These are phyloP conservation scores for Malus orientalis DNA, from an alignment of 306 rosid species.

Conservation along the genomic window DNA sequence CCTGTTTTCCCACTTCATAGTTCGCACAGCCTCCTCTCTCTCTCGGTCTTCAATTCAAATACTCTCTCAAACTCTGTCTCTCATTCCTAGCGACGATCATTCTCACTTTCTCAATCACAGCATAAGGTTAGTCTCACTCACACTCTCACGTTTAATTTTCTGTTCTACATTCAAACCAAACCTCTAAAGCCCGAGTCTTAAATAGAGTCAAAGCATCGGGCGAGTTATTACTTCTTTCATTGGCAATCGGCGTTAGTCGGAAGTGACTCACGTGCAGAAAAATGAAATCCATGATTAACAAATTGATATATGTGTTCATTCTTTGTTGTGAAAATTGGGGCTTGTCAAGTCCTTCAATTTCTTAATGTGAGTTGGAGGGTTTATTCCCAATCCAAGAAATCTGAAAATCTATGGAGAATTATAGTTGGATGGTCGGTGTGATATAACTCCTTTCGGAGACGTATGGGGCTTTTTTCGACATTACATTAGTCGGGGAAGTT, in stretches of 20 bases:
- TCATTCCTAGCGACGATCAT: too few relatives aligned
- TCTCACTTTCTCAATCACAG: too few relatives aligned
- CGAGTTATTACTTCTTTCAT: background rate
- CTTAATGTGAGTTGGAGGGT: background rate
- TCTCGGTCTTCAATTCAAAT: too few relatives aligned
- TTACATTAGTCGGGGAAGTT: too few relatives aligned
- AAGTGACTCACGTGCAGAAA: background rate
- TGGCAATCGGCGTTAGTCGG: background rate
- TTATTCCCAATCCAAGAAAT: background rate
- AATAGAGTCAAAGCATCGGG: background rate
- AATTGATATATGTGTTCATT: background rate
- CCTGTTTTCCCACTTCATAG: too few relatives aligned
- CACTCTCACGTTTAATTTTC: too few relatives aligned
- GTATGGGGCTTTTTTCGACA: too few relatives aligned
- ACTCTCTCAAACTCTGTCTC: too few relatives aligned
- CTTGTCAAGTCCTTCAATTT: background rate
- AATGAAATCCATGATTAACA: background rate
- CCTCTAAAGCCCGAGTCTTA: background rate
- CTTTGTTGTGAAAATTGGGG: background rate
- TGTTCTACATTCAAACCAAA: too few relatives aligned
- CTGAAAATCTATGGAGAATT: background rate
- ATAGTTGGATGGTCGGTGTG: background rate
- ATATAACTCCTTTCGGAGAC: too few relatives aligned
- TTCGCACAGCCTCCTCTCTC: too few relatives aligned
- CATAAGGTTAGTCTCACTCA: too few relatives aligned